phyloP scores from a whole-genome alignment of 2,329 filamentous ascomycete species.

The Venturia pyrina region DNA sequence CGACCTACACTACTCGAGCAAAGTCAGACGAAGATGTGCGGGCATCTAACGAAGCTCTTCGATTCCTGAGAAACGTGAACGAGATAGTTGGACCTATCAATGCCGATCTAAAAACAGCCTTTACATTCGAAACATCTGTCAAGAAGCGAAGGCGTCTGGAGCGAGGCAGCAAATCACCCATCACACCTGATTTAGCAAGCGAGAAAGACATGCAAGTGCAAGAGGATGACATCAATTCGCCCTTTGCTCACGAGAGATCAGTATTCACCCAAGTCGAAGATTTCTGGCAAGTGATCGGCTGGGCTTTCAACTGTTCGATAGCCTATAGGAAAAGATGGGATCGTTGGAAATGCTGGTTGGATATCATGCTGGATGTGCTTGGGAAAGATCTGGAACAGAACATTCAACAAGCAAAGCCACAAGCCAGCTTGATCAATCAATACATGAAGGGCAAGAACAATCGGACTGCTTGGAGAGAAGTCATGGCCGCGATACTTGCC shows the following conservation, averaged over 20 bases:
- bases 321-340: slow-evolving; percentile 65
- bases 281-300: slow-evolving; percentile 83
- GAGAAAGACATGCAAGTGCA: slow-evolving; percentile 25
- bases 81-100: slow-evolving; percentile 58
- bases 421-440: slow-evolving; percentile 48
- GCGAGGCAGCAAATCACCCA: slow-evolving; percentile 10
- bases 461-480: slow-evolving; percentile 36
- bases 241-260: slow-evolving; percentile 53
- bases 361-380: slow-evolving; percentile 67
- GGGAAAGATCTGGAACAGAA: slow-evolving; percentile 53
- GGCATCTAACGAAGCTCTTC: slow-evolving; percentile 56
- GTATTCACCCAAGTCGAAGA: slow-evolving; percentile 70
- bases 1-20: slow-evolving; percentile 64
- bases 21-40: slow-evolving; percentile 49
- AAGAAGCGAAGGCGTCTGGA: slow-evolving; percentile 17
- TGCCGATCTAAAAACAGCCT: slow-evolving; percentile 60
- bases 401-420: slow-evolving; percentile 15
- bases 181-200: slow-evolving; percentile 19
- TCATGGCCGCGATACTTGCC: slow-evolving; percentile 58
- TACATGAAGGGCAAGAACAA: slow-evolving; percentile 42
- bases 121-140: slow-evolving; percentile 45
- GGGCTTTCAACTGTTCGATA: slow-evolving; percentile 86
- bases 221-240: slow-evolving; percentile 44
- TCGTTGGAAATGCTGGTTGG: slow-evolving; percentile 71
- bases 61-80: slow-evolving; percentile 60